These are phyloP conservation scores for Fusarium illudens DNA, from an alignment of 2,329 filamentous ascomycete genomes.

Conservation along the genomic window DNA sequence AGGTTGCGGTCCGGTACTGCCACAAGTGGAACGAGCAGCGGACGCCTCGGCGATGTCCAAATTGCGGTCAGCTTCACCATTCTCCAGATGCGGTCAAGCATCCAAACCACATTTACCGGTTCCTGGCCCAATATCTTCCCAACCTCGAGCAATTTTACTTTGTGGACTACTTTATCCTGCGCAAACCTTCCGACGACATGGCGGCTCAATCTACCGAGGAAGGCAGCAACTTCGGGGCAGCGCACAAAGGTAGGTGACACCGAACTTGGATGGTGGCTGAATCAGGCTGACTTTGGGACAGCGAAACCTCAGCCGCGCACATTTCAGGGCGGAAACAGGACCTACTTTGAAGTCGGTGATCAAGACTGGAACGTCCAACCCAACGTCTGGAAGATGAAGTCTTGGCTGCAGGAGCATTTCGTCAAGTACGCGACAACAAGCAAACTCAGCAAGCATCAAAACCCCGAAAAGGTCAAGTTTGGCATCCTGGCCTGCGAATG, in stretches of 20 bases:
- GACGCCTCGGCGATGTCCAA: slow-evolving; percentile 40
- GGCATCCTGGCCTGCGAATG: slow-evolving; percentile 54
- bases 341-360: slow-evolving; percentile 48
- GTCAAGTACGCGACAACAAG: slow-evolving; percentile 49
- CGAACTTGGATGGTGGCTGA: not conserved
- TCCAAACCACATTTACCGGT: slow-evolving; percentile 55
- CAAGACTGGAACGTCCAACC: slow-evolving; percentile 49
- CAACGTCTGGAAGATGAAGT: slow-evolving; percentile 46
- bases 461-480: slow-evolving; percentile 52
- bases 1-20: slow-evolving; percentile 54
- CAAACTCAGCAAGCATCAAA: slow-evolving; percentile 43
- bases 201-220: not conserved
- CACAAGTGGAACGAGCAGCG: slow-evolving; percentile 51
- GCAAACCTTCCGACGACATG: slow-evolving; percentile 29
- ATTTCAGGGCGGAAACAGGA: slow-evolving; percentile 36
- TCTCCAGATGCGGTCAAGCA: slow-evolving; percentile 40
- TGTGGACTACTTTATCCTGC: slow-evolving; percentile 54
- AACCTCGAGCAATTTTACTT: slow-evolving; percentile 56
- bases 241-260: slow-evolving; percentile 15
- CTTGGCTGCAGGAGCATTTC: slow-evolving; percentile 52
- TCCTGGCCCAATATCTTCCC: slow-evolving; percentile 52
- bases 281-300: slow-evolving; percentile 17
- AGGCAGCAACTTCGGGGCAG: not conserved
- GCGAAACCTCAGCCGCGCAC: slow-evolving; percentile 4
- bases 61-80: slow-evolving; percentile 47